Evolutionary conservation across 371 early-diverging fungal genomes (phyloP).

Genomic region (Actinomortierella wolfii): DNA sequence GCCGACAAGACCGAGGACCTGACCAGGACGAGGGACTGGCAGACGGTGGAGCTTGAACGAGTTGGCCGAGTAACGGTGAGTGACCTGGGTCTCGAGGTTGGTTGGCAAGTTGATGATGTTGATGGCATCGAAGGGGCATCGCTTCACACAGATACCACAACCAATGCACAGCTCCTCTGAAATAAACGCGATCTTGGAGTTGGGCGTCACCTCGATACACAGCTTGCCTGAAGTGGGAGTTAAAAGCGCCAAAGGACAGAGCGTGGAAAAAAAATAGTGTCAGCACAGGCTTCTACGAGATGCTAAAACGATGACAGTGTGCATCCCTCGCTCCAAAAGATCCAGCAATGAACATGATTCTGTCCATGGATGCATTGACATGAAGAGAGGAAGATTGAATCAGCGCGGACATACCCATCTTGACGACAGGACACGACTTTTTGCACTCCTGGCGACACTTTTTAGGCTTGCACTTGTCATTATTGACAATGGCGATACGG

Average conservation of each 20-base stretch:
- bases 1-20: conserved; percentile 99
- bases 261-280: too few relatives aligned
- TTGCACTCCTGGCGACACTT: conserved; percentile 98
- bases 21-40: conserved; percentile 97
- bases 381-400: background rate
- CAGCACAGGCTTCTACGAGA: too few relatives aligned
- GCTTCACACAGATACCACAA: conserved; percentile 99
- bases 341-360: too few relatives aligned
- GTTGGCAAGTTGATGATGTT: conserved; percentile 99
- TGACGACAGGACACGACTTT: conserved; percentile 55
- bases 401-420: conserved; percentile 61
- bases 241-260: too few relatives aligned
- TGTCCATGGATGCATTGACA: too few relatives aligned
- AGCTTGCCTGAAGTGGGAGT: conserved; percentile 80
- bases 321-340: too few relatives aligned
- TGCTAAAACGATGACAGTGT: too few relatives aligned
- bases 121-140: conserved; percentile 99
- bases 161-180: conserved; percentile 99
- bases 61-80: conserved; percentile 98
- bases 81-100: conserved; percentile 95
- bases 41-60: conserved; percentile 99
- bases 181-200: conserved; percentile 89
- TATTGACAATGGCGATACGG: conserved; percentile 96
- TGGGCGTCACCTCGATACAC: conserved; percentile 91
- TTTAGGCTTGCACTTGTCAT: conserved; percentile 99